Evolutionary conservation across 2,329 filamentous ascomycete genomes (phyloP).

Genomic region (Curvularia verruculosa): DNA sequence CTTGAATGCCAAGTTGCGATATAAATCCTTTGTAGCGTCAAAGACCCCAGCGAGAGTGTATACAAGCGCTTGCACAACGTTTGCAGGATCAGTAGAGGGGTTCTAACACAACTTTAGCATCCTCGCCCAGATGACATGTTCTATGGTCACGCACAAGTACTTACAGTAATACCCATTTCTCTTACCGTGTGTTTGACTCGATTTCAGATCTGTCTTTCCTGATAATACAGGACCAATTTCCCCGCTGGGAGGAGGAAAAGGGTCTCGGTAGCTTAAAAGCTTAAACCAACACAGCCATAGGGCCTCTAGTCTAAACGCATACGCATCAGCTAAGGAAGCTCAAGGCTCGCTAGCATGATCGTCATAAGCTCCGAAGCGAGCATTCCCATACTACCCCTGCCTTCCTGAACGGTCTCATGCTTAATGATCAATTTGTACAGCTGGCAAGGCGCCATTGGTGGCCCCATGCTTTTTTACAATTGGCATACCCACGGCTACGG

Average conservation of each 20-base stretch:
- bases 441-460: conserved; percentile 46
- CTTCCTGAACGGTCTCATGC: conserved; percentile 30
- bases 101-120: conserved; percentile 29
- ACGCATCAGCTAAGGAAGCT: conserved; percentile 22
- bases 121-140: background rate
- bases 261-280: conserved; percentile 11
- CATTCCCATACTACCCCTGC: conserved; percentile 20
- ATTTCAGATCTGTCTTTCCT: conserved; percentile 15
- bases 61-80: conserved; percentile 41
- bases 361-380: conserved; percentile 20
- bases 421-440: conserved; percentile 44
- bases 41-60: conserved; percentile 44
- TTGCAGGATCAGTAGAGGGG: conserved; percentile 31
- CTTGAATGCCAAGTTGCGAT: conserved; percentile 39
- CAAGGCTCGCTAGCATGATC: conserved; percentile 25
- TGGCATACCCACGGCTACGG: conserved; percentile 34
- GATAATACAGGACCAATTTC: conserved; percentile 17
- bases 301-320: conserved; percentile 18
- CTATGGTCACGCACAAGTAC: conserved; percentile 11
- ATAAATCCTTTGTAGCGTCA: conserved; percentile 43
- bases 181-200: background rate
- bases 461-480: conserved; percentile 24
- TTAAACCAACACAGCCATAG: conserved; percentile 8
- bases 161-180: conserved; percentile 37
- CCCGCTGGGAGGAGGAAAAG: conserved; percentile 26